Conservation (phyloP, 148 eudicot genomes). For the Camellia lanceoleosa region DNA sequence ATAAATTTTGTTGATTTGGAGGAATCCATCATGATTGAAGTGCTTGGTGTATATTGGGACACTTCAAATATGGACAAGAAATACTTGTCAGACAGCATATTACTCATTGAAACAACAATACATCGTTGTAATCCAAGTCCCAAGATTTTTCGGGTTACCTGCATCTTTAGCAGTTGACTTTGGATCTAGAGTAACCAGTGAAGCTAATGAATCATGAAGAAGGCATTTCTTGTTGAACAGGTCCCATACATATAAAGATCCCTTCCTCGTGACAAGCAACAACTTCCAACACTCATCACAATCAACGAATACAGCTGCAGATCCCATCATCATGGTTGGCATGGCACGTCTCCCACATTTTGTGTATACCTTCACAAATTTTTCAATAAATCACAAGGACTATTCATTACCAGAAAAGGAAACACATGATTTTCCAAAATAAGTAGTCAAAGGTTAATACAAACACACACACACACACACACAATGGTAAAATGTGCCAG, state of each 20-base stretch:
- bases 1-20: neutral
- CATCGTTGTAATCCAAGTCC: neutral
- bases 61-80: neutral
- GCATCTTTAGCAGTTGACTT: conserved; percentile 57
- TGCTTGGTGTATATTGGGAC: neutral
- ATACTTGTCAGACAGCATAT: neutral
- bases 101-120: neutral
- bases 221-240: conserved; percentile 73
- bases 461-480: too few relatives aligned
- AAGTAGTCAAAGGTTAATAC: neutral
- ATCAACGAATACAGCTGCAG: conserved; percentile 82
- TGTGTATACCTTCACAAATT: conserved; percentile 65
- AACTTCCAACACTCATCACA: conserved; percentile 93
- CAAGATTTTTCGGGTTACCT: conserved; percentile 35
- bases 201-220: conserved; percentile 78
- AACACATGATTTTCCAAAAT: neutral
- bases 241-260: conserved; percentile 83
- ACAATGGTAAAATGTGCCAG: neutral
- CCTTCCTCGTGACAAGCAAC: conserved; percentile 89
- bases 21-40: neutral
- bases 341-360: conserved; percentile 92
- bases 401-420: neutral
- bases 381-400: neutral
- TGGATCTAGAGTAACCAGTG: conserved; percentile 59
- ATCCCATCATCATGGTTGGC: conserved; percentile 94